Evolutionary conservation across 495 filamentous ascomycete species (phyloP).

Genomic region (Talaromyces stipitatus): DNA sequence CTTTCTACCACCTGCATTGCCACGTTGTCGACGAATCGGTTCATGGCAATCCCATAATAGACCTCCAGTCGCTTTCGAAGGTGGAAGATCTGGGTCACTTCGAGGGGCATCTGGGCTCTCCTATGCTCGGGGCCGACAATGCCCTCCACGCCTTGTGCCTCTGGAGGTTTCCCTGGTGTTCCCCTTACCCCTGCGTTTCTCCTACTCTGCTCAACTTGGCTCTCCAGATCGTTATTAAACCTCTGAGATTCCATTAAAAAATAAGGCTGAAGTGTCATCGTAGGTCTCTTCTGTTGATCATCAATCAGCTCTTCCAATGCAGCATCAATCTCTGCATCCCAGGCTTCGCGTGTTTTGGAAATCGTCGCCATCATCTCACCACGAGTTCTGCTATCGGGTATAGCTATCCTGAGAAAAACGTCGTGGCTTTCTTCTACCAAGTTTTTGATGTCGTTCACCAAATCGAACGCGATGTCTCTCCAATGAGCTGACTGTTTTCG

Average conservation of each 20-base stretch:
- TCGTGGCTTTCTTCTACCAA: neutral
- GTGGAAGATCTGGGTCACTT: slow-evolving; percentile 1
- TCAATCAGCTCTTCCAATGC: neutral
- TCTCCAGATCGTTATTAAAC: neutral
- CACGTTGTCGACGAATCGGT: slow-evolving; percentile 1
- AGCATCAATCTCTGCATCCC: neutral
- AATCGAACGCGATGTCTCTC: neutral
- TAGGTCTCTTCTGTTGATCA: neutral
- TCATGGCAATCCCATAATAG: neutral
- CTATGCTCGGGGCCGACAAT: neutral
- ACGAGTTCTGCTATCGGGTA: slow-evolving; percentile 1
- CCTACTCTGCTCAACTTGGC: neutral
- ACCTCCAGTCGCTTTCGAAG: neutral
- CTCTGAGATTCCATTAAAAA: neutral
- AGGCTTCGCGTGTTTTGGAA: neutral
- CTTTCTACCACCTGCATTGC: slow-evolving; percentile 4
- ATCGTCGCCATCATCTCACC: neutral
- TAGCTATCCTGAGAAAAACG: neutral
- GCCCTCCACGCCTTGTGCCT: neutral
- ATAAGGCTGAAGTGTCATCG: neutral
- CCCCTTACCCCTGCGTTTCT: neutral
- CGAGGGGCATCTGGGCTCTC: neutral
- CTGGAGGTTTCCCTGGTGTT: neutral
- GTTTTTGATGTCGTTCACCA: neutral
- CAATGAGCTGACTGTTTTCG: neutral